phyloP scores from a whole-genome alignment of 106 monocot genomes.

The Apostasia shenzhenica region DNA sequence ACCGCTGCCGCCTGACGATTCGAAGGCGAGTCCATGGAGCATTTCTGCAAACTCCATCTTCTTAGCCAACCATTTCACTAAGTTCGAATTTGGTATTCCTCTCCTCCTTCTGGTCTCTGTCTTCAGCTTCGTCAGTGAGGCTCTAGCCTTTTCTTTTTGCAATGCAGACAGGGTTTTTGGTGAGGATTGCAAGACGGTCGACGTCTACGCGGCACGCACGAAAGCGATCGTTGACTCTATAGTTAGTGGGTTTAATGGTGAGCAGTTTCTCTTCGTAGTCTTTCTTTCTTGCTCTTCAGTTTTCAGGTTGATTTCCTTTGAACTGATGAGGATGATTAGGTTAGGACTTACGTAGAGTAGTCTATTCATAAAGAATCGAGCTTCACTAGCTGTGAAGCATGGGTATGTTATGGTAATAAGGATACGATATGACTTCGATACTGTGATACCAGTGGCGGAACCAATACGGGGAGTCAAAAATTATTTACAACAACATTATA shows the following conservation, averaged over 20 bases:
- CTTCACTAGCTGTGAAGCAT: neutral
- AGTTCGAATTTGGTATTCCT: conserved; percentile 76
- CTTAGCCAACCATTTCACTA: conserved; percentile 34
- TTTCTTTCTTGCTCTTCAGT: neutral
- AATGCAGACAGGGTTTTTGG: conserved; percentile 71
- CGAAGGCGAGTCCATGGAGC: conserved; percentile 61
- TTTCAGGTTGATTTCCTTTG: neutral
- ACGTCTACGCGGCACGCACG: conserved; percentile 60
- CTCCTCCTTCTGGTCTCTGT: neutral
- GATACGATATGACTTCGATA: no score
- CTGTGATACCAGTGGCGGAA: no score
- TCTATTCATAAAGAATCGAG: neutral
- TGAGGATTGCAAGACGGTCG: conserved; percentile 58
- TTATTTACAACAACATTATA: no score
- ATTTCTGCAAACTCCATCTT: conserved; percentile 67
- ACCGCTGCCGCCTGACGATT: conserved; percentile 71
- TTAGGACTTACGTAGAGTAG: neutral
- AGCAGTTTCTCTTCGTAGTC: neutral
- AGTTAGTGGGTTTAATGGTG: conserved; percentile 85
- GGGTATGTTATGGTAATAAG: neutral
- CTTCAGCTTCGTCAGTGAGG: neutral
- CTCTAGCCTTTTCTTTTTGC: neutral
- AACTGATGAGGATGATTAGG: neutral
- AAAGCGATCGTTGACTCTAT: conserved; percentile 78
- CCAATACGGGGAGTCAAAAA: no score